A percentile compares a stretch with the other conserved stretches of the same genome.
Evolutionary conservation across 2,329 filamentous ascomycete genomes (phyloP).

Genomic region (Fusarium temperatum): DNA sequence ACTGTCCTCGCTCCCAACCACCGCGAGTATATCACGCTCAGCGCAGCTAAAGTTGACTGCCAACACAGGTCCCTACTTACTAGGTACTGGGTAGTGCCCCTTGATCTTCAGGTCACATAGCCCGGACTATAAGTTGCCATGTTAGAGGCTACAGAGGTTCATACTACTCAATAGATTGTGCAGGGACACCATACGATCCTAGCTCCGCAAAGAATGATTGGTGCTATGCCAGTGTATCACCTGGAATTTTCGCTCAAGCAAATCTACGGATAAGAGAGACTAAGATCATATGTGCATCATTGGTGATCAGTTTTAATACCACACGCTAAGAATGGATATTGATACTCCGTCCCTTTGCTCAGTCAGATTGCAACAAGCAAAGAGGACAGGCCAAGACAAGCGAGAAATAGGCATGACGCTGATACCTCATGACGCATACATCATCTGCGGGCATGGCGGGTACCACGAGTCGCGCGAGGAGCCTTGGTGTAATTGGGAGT

Average conservation of each 20-base stretch:
- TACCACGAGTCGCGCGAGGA: slow-evolving; percentile 37
- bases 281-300: slow-evolving; percentile 36
- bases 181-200: slow-evolving; percentile 26
- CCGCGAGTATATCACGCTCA: not conserved
- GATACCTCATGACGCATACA: slow-evolving; percentile 41
- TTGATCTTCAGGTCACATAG: slow-evolving; percentile 5
- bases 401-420: slow-evolving; percentile 12
- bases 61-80: not conserved
- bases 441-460: slow-evolving; percentile 39
- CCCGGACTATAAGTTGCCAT: slow-evolving; percentile 13
- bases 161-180: slow-evolving; percentile 26
- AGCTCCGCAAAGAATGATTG: slow-evolving; percentile 28
- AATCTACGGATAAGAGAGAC: slow-evolving; percentile 7
- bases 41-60: slow-evolving; percentile 5
- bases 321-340: not conserved
- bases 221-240: slow-evolving; percentile 36
- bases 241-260: slow-evolving; percentile 15
- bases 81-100: not conserved
- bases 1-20: slow-evolving; percentile 11
- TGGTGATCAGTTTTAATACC: slow-evolving; percentile 6
- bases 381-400: slow-evolving; percentile 10
- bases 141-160: not conserved
- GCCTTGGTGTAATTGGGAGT: slow-evolving; percentile 25
- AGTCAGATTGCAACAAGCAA: slow-evolving; percentile 9
- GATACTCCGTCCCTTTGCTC: not conserved